These are phyloP conservation scores for Mycena belliarum DNA, from an alignment of 768 basidiomycete genomes.

Conservation along the genomic window DNA sequence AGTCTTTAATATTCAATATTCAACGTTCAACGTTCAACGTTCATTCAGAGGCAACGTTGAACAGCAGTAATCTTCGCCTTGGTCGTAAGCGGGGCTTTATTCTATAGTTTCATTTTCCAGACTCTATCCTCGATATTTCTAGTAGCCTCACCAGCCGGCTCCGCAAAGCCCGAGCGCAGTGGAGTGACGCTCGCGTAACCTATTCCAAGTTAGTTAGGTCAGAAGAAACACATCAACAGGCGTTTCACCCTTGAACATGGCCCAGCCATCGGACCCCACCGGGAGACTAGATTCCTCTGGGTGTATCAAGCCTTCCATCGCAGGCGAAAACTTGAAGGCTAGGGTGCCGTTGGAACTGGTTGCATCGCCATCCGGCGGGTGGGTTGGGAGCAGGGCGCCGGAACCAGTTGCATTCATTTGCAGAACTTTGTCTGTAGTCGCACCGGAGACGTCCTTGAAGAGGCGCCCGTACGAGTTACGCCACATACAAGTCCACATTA, in stretches of 20 bases:
- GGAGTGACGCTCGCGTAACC: slow-evolving; percentile 77
- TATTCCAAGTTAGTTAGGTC: neutral
- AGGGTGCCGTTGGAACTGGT: slow-evolving; percentile 35
- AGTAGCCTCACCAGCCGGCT: slow-evolving; percentile 41
- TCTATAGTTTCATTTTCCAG: slow-evolving; percentile 62
- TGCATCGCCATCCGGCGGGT: slow-evolving; percentile 5
- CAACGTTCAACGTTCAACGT: no score
- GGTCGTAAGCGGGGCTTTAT: no score
- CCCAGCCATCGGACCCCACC: slow-evolving; percentile 82
- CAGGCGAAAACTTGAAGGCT: slow-evolving; percentile 71
- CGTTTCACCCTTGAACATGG: slow-evolving; percentile 52
- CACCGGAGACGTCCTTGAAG: slow-evolving; percentile 55
- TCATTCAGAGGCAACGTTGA: no score
- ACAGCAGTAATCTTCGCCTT: no score
- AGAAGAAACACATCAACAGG: neutral
- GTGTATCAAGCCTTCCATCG: slow-evolving; percentile 66
- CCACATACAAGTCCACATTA: slow-evolving; percentile 85
- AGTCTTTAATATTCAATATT: no score
- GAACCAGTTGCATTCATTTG: slow-evolving; percentile 42
- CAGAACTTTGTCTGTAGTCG: slow-evolving; percentile 14
- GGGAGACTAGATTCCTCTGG: slow-evolving; percentile 64
- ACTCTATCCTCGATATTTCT: slow-evolving; percentile 41
- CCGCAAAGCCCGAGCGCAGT: slow-evolving; percentile 72
- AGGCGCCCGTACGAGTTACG: slow-evolving; percentile 81
- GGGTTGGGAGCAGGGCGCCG: slow-evolving; percentile 35